phyloP scores from a whole-genome alignment of 2,329 filamentous ascomycete genomes.

The Penicillium verrucosum region DNA sequence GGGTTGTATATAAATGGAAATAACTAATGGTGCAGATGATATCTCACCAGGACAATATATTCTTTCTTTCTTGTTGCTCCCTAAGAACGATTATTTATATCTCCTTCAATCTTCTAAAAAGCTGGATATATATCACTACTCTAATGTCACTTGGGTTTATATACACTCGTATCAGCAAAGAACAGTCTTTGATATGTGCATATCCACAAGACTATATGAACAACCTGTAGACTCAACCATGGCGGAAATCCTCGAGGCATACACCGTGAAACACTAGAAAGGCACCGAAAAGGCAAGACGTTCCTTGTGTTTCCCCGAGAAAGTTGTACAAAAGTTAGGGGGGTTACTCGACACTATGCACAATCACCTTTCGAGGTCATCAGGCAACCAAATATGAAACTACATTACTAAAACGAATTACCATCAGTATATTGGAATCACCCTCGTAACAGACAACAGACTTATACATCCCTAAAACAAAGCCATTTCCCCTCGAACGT shows the following conservation, averaged over 20 bases:
- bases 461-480: no score
- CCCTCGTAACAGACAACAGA: no score
- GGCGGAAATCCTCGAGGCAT: no score
- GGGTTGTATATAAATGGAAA: constrained; percentile 1
- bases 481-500: no score
- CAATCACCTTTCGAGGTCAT: neutral
- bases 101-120: neutral
- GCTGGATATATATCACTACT: neutral
- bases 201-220: no score
- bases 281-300: neutral
- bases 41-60: neutral
- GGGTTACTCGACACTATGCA: neutral
- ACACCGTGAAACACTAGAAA: neutral
- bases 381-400: neutral
- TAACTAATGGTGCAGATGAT: neutral
- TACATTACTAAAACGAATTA: neutral
- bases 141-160: no score
- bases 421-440: neutral
- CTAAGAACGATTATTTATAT: neutral
- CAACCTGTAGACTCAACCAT: neutral
- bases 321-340: neutral
- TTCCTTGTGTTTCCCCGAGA: neutral
- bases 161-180: no score
- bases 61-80: neutral
- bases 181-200: neutral